Base-by-base conservation (phyloP, 1,284 basidiomycete genomes). In the Agaricales sp. region DNA sequence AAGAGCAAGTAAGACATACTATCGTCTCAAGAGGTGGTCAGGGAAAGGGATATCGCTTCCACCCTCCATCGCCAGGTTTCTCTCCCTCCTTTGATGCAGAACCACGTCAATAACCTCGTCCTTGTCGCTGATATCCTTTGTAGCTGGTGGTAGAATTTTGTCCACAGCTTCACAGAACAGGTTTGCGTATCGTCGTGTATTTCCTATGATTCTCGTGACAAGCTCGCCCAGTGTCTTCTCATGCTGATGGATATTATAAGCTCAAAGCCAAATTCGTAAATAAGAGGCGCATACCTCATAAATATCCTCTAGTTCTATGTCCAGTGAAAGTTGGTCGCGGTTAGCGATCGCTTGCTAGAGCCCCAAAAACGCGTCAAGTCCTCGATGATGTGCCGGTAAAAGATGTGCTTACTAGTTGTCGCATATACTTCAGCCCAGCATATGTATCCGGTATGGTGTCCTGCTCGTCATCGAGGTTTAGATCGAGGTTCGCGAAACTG, bases 21-120 rank as follows among this genome's bases (percentile, higher is more conserved):
- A 99, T 75, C 96, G 75, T 61, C 96, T 74, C 58, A 98, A 76
- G 14, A 99, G 71, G 61, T 93, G 88, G 47, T 88, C 81, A 0
- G 96, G 96, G 63, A 96, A 97, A 44, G 80, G 79, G 11, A 35
- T 35, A 41, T 80, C 77, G 51, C 82, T 79, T 21, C 64, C 64
- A 19, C 81, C 80, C 51, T 87, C 83, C 30, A 82, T 72, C 56
- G 86, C 76, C 44, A 84, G 80, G 60, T 98, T 98, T 53, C 89
- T 77, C 65, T 95, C 87, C 52, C 82, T 74, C 49, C 96, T 77
- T 63, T 99, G 96, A 62, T 94, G 91, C 57, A 96, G 76, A 55
- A 97, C 92, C 6, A 98, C 82, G 64, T 97, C 94, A 44, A 96
- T 87, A 43, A 96, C 92, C 62, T 97, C 93, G 57, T 91, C 89